phyloP scores from a whole-genome alignment of 2,329 filamentous ascomycete species.

The Fusarium denticulatum region DNA sequence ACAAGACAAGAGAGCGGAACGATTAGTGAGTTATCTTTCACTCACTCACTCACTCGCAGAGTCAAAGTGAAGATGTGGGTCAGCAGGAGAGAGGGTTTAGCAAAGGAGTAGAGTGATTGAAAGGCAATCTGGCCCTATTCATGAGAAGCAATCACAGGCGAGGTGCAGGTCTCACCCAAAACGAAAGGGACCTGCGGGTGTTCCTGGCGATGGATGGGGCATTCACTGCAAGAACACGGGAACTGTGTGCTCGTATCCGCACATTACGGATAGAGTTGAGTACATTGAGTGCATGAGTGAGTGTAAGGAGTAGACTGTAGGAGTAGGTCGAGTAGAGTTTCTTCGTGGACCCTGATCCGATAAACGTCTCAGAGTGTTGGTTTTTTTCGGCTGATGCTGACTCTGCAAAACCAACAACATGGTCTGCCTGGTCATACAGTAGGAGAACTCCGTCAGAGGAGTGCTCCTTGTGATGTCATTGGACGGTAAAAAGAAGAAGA shows the following conservation, averaged over 20 bases:
- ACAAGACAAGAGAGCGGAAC: constrained; percentile 2
- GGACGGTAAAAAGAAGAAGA: not conserved
- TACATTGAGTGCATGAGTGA: not conserved
- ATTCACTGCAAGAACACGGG: not conserved
- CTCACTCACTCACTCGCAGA: not conserved
- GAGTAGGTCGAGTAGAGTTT: not conserved
- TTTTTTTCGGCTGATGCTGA: not conserved
- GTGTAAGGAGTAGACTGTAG: not conserved
- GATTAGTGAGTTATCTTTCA: not conserved
- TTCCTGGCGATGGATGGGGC: constrained; percentile 22
- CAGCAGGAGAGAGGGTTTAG: not conserved
- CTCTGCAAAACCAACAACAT: constrained; percentile 7
- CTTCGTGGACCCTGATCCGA: constrained; percentile 21
- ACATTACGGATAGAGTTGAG: not conserved
- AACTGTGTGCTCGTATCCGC: not conserved
- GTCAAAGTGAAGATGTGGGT: constrained; percentile 39
- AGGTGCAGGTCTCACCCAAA: constrained; percentile 38
- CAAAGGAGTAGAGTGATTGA: constrained; percentile 1
- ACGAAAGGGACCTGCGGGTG: constrained; percentile 23
- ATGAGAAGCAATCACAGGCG: constrained; percentile 28
- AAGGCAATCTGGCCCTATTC: constrained; percentile 18
- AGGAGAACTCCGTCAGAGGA: not conserved
- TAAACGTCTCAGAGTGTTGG: constrained; percentile 13
- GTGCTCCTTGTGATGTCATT: constrained; percentile 29
- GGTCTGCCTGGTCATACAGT: not conserved